Percentiles rank a stretch among this genome's conserved stretches.
These are phyloP conservation scores for Asterella californica DNA, from an alignment of 225 moss, liverwort and hornwort species.

Conservation along the genomic window DNA sequence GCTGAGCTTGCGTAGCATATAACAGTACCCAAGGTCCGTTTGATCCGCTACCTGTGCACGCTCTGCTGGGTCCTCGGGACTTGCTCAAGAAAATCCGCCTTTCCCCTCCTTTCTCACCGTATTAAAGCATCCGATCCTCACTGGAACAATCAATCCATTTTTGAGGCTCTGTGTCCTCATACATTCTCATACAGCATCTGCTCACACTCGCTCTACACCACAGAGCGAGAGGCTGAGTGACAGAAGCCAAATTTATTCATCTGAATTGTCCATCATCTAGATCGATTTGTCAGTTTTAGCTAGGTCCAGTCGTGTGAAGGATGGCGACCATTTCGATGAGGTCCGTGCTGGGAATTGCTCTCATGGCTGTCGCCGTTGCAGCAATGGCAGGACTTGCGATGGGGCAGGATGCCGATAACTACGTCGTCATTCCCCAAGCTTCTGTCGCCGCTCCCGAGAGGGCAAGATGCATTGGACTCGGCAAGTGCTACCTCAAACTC, in stretches of 20 bases:
- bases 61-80: too few relatives aligned
- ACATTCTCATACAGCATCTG: neutral
- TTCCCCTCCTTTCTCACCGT: neutral
- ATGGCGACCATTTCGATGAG: neutral
- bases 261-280: neutral
- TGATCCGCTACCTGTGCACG: neutral
- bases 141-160: neutral
- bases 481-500: slow-evolving; percentile 14
- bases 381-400: slow-evolving; percentile 4
- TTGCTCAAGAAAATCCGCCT: neutral
- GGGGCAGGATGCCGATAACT: neutral
- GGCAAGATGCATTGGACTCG: slow-evolving; percentile 13
- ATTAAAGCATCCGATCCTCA: neutral
- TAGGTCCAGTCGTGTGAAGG: too few relatives aligned
- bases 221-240: neutral
- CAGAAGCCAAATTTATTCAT: neutral
- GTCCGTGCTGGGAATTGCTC: neutral
- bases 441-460: neutral
- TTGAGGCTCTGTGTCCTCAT: neutral
- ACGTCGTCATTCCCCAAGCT: neutral
- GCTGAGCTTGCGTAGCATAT: neutral
- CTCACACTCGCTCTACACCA: neutral
- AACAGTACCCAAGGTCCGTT: neutral
- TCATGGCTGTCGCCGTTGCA: neutral
- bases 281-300: neutral